Base-by-base conservation (phyloP, 345 rosid species). In the Gossypioides kirkii region DNA sequence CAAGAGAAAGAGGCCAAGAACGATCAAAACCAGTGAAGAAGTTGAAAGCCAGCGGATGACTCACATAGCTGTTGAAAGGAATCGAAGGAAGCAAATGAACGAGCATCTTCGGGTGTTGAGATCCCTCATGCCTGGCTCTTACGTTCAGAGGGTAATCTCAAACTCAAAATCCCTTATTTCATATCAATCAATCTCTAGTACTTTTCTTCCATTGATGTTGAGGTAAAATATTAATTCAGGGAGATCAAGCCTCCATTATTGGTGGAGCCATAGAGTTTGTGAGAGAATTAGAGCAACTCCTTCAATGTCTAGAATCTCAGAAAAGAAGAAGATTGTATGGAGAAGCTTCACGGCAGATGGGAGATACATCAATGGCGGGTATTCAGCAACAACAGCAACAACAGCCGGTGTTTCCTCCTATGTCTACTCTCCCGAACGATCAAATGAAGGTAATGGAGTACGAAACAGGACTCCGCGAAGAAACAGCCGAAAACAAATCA, bases 211-310 rank as follows among this genome's bases (percentile, higher is more conserved):
- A 13, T 23, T 20, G 17, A 8, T 45, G 38, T 8, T 56, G 10
- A 17, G 53, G 1, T 55, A 6, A 32, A 32, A 32, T 32, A 2
- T 42, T 73, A 28, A 26, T 61, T 9, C 74, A 92, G 98, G 98
- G 97, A 77, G 99, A 95, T 77, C 98, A 92, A 86, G 98, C 98
- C 1, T 95, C 99, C 1, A 92, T 95, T n/a, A 89, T 95, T 13
- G 99, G 99, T 3, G 99, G 99, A 41, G 99, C 93, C 8, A 92
- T 95, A 11, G 98, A 92, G 78, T 95, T 91, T 63, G 97, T 95
- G 74, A 90, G 93, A 72, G 99, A 95, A 74, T 77, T 95, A 16
- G 99, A 95, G 81, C 98, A 92, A 65, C 96, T 92, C 8, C 88
- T 89, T 53, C 97, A 91, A 12, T 92, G 98, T 78, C 70, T 95